Evolutionary conservation across 768 basidiomycete species (phyloP), one percentile per base, ranked within the genome.

Genomic region (Lactarius trivialis): DNA sequence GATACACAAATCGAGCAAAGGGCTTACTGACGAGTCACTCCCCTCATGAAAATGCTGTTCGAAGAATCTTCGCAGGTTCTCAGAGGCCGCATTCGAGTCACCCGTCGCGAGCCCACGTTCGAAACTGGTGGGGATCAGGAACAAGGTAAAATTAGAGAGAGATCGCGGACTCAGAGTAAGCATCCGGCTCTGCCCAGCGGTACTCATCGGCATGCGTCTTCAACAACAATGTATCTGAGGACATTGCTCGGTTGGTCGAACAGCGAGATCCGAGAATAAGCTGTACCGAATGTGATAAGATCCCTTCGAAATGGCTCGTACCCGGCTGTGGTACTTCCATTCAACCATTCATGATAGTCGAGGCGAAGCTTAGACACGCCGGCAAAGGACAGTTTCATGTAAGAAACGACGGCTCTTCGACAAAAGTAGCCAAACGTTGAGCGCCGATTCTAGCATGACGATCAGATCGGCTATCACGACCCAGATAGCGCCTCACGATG

Each of bases 391-490:
- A 93, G 76, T 70, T 92, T 92, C 67, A 81, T 70, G 72, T 86
- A 92, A 67, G 81, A 85, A 54, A 90, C 79, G 63, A 81, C 85
- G 70, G 88, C 91, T 43, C 91, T 80, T 52, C 91, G 86, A 67
- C 82, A 85, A 69, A 92, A 93, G 68, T 84, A 89, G 2, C 90
- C 92, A 71, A 92, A 89, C 24, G 89, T 73, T 2, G 91, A 93
- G 21, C 88, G 84, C 30, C 88, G 84, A 56, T 77, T 78, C 91
- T 92, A 54, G 14, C 8, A 30, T 17, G 1, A 24, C 17, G 41
- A 28, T 39, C 32, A 41, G 53, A 58, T 17, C 32, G 53, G 21
- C 49, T 50, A 11, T 36, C 28, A 14, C 32, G 61, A 37, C 15
- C 30, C 15, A 49, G 43, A 24, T 45, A 54, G 24, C 32, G 7